Base-by-base conservation (phyloP, 1,284 basidiomycete species). In the Grifola frondosa region DNA sequence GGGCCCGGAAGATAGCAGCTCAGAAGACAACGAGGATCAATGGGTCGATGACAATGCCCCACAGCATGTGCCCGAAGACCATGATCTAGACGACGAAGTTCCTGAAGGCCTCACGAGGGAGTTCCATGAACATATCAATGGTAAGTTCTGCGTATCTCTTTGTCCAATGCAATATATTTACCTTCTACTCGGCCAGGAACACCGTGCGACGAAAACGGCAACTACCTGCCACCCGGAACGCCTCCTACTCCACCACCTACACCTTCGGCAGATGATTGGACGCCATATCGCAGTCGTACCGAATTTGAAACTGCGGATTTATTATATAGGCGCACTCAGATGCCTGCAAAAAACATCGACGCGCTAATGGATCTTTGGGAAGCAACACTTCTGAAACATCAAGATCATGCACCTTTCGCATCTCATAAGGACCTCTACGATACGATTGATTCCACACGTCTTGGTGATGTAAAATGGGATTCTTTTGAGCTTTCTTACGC, bases 341-440 rank as follows among this genome's bases (percentile, higher is more conserved):
- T 44, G 37, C 20, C 37, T 4, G 37, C 30, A 1, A 10, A 10
- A 10, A 42, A 42, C n/a, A 30, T 42, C 26, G 23, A 48, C 2
- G n/a, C 15, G 2, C 48, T 68, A 1, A 36, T 64, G 5, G 49
- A 63, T 9, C 48, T 66, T 2, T 62, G 62, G 54, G 56, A 57
- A 1, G 46, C 48, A 1, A 41, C 45, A 6, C 39, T 54, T 1
- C 31, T 44, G 0, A 26, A 37, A 10, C 34, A 47, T 21, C 46
- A 46, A n/a, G 56, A 21, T 6, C 1, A 17, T 6, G 43, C 55
- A 1, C 59, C 59, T 4, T 61, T 59, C 29, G 19, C 31, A 1
- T 35, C 50, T 20, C 38, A 51, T 12, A 22, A 29, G 5, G 47
- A 59, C 33, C 33, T 35, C 33, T 23, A 35, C 22, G 33, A 13